These are phyloP conservation scores for Leishmania martiniquensis DNA, from an alignment of 208 protist genomes.

Conservation along the genomic window DNA sequence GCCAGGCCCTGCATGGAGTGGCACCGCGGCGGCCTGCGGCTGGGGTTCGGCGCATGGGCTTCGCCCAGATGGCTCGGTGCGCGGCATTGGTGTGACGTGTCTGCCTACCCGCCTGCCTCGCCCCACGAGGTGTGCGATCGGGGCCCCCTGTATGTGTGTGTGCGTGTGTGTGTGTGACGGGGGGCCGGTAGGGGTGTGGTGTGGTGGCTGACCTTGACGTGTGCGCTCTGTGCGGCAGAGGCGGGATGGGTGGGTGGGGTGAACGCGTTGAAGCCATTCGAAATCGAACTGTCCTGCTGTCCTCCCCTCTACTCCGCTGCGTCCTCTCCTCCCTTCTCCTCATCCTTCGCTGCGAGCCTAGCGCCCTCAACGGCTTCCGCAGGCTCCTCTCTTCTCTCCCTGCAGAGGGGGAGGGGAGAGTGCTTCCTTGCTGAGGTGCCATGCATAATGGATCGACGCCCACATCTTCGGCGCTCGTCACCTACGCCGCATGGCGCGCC, in stretches of 20 bases:
- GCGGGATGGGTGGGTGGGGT: no score
- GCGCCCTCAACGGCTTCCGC: neutral
- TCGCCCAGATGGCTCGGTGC: no score
- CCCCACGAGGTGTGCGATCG: neutral
- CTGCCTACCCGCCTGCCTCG: no score
- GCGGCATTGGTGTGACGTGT: no score
- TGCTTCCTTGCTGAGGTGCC: no score
- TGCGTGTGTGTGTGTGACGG: neutral
- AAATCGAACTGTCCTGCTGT: neutral
- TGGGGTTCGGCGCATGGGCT: no score
- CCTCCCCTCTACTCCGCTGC: neutral
- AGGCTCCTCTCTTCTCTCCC: neutral
- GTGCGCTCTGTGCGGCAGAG: no score
- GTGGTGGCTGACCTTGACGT: no score
- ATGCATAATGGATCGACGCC: constrained; percentile 9
- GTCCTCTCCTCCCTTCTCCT: neutral
- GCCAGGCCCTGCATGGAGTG: no score
- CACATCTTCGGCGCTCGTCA: neutral
- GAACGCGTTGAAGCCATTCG: no score
- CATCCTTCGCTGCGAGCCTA: neutral
- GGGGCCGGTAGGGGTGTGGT: no score
- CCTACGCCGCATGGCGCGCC: constrained; percentile 22
- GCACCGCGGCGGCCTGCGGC: no score
- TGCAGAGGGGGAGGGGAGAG: neutral
- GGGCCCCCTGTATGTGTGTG: neutral